A percentile compares a stretch with the other conserved stretches of the same genome.
Conservation (phyloP, 1,284 basidiomycete species). For the Pholiota adiposa region DNA sequence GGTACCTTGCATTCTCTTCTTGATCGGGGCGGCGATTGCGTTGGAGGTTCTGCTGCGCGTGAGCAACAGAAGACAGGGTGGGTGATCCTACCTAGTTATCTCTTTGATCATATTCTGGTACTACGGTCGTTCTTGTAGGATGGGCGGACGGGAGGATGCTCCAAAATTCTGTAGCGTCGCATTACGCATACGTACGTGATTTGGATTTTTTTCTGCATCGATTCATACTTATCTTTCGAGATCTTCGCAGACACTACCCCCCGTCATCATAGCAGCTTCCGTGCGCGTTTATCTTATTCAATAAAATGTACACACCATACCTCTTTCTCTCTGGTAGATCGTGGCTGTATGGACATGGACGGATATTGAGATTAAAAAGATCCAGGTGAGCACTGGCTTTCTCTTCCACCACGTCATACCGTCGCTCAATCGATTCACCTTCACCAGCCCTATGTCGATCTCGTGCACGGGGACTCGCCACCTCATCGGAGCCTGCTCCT, state of each 20-base stretch:
- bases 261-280: constrained; percentile 48
- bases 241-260: constrained; percentile 56
- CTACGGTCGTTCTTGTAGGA: constrained; percentile 34
- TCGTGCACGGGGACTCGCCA: constrained; percentile 54
- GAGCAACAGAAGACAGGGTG: constrained; percentile 49
- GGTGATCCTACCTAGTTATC: constrained; percentile 3
- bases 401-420: not conserved
- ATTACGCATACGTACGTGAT: constrained; percentile 51
- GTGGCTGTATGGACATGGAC: constrained; percentile 58
- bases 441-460: constrained; percentile 55
- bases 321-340: constrained; percentile 29
- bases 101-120: not conserved
- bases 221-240: too few species aligned
- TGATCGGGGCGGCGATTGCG: constrained; percentile 44
- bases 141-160: constrained; percentile 43
- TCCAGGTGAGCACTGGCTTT: constrained; percentile 43
- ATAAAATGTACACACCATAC: not conserved
- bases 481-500: constrained; percentile 52
- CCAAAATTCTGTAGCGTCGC: constrained; percentile 39
- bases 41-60: constrained; percentile 52
- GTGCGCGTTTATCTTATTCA: constrained; percentile 25
- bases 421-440: not conserved
- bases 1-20: constrained; percentile 43
- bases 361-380: constrained; percentile 57
- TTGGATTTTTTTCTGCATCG: not conserved